Evolutionary conservation across 192 early-diverging fungal genomes (phyloP), one percentile per base, ranked within the genome.

Genomic region (Coemansia sp.): DNA sequence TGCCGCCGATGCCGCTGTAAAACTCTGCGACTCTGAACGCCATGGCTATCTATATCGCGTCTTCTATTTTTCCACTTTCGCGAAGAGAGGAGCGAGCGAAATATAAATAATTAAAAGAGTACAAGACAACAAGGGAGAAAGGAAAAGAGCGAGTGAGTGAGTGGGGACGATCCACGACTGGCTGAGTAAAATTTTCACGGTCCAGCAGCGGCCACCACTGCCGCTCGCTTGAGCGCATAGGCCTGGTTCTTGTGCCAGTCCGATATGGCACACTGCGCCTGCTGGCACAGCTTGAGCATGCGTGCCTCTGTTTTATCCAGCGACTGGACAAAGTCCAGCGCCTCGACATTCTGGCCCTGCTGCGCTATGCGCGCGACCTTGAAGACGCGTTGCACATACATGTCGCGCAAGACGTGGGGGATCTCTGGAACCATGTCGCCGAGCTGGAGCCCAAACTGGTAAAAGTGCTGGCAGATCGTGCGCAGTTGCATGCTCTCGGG

Each of bases 1-100:
- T 82, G 31, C 74, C 74, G 60, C 84, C 84, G 36, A 85, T 82
- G 68, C 84, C 84, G 73, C 79, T 82, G 73, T 85, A 85, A 38
- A 85, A 85, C 73, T 85, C 84, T 32, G 76, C 75, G 6, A 84
- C 82, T 40, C 74, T 57, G 37, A 84, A 45, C 12, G 35, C 38
- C 75, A 72, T 73, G 31, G 24, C 36, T 20, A 61, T 32, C 19
- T 35, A 35, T 3, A 6, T 53, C 9, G 45, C 19, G 47, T 15
- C 10, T 22, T 17, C 35, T 59, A 11, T 64, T 59, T 6, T 22
- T 68, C n/a, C n/a, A 7, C 32, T 35, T 35, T 7, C 20, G 27
- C 25, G n/a, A 24, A 47, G 17, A 35, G 27, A 36, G 38, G 22
- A 60, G 31, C 37, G 35, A 40, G 15, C 35, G 15, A 14, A 38